These are phyloP conservation scores for Arbutus unedo DNA, from an alignment of 148 eudicot genomes.

Conservation along the genomic window DNA sequence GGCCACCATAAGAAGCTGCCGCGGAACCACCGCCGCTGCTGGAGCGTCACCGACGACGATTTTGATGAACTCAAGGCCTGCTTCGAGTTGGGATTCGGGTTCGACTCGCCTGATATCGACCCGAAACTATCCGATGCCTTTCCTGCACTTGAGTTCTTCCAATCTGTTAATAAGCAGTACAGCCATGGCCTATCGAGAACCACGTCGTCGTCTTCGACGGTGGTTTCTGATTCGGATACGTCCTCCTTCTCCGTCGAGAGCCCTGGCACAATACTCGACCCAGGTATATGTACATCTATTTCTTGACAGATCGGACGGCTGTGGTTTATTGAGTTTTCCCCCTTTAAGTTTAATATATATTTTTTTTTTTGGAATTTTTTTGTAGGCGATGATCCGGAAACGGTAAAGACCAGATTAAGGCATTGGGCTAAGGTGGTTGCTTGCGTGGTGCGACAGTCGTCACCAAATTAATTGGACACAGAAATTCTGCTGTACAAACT, in stretches of 20 bases:
- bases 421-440: constrained; percentile 46
- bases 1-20: constrained; percentile 1
- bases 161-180: constrained; percentile 29
- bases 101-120: constrained; percentile 27
- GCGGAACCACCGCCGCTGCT: constrained; percentile 16
- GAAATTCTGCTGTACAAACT: neutral
- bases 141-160: constrained; percentile 39
- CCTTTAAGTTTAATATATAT: too few relatives aligned
- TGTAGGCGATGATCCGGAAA: constrained; percentile 33
- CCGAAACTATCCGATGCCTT: constrained; percentile 31
- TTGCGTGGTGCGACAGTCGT: constrained; percentile 23
- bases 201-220: constrained; percentile 19
- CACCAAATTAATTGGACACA: neutral
- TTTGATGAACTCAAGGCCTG: constrained; percentile 43
- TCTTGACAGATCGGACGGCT: neutral
- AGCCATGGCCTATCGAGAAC: constrained; percentile 20
- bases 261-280: constrained; percentile 20
- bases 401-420: constrained; percentile 31
- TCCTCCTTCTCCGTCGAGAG: constrained; percentile 12
- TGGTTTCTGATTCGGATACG: constrained; percentile 21
- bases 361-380: neutral
- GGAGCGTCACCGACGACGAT: constrained; percentile 43
- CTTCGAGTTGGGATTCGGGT: constrained; percentile 46
- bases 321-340: neutral
- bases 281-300: constrained; percentile 8